Evolutionary conservation across 2,329 filamentous ascomycete species (phyloP).

Genomic region (Stemphylium lycopersici): DNA sequence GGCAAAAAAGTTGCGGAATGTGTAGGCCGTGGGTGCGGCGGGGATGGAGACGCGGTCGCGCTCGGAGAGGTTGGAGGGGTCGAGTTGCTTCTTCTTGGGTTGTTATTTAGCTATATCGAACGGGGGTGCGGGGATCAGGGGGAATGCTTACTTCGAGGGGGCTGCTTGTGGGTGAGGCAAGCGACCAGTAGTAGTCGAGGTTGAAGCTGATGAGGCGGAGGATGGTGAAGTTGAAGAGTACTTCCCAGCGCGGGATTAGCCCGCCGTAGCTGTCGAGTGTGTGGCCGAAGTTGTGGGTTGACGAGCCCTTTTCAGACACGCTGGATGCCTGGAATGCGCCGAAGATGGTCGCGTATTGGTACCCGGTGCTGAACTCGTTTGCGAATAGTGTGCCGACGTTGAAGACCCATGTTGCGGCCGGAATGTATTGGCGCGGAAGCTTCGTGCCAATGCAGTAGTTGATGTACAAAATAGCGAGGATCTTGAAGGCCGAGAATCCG

Average conservation of each 20-base stretch:
- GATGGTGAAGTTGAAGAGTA: conserved; percentile 97
- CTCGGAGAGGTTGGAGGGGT: conserved; percentile 85
- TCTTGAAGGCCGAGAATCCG: conserved; percentile 83
- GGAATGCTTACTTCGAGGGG: conserved; percentile 77
- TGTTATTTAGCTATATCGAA: conserved; percentile 63
- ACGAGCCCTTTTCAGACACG: conserved; percentile 49
- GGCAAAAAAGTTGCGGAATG: conserved; percentile 84
- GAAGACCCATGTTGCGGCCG: conserved; percentile 83
- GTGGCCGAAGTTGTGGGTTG: conserved; percentile 66
- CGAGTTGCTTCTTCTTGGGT: conserved; percentile 94
- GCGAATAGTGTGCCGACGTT: conserved; percentile 85
- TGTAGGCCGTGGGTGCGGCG: conserved; percentile 73
- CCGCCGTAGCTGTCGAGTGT: conserved; percentile 82
- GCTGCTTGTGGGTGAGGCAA: conserved; percentile 66
- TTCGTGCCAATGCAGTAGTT: conserved; percentile 82
- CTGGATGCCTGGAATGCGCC: conserved; percentile 55
- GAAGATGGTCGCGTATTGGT: conserved; percentile 71
- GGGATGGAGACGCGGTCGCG: conserved; percentile 81
- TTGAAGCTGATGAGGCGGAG: conserved; percentile 95
- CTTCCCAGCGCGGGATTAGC: conserved; percentile 88
- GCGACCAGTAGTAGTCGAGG: conserved; percentile 93
- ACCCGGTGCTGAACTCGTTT: conserved; percentile 84
- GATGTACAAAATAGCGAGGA: conserved; percentile 76
- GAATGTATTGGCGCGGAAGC: conserved; percentile 73
- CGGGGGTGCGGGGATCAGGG: background rate